A percentile compares a stretch with the other conserved stretches of the same genome.
phyloP scores from a whole-genome alignment of 140 eudicot genomes.

The Senecio squalidus region DNA sequence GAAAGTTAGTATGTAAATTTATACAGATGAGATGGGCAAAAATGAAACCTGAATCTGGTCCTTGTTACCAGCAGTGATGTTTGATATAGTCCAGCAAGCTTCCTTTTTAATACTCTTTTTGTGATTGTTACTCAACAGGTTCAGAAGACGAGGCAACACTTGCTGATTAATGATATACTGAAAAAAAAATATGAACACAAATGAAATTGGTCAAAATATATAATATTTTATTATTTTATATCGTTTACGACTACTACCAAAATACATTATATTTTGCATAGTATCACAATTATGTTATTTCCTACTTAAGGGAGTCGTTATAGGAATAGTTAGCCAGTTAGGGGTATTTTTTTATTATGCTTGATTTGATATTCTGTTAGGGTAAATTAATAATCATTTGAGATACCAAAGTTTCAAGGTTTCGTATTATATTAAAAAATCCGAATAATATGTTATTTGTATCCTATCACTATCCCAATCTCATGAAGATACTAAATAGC shows the following conservation, averaged over 20 bases:
- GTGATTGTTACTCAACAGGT: slow-evolving; percentile 1
- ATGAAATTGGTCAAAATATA: neutral
- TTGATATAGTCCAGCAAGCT: slow-evolving; percentile 36
- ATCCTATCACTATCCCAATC: neutral
- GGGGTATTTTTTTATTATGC: no score
- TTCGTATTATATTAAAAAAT: no score
- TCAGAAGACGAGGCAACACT: slow-evolving; percentile 13
- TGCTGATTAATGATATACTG: slow-evolving; percentile 7
- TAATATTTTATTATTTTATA: neutral
- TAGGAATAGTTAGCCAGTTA: no score
- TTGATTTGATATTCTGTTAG: no score
- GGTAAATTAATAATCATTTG: no score
- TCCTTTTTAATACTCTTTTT: slow-evolving; percentile 11
- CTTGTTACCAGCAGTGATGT: slow-evolving; percentile 68
- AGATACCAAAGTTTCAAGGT: no score
- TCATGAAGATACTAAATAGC: neutral
- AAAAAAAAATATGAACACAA: neutral
- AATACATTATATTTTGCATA: no score
- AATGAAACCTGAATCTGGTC: slow-evolving; percentile 60
- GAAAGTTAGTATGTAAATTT: neutral
- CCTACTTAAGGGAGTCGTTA: no score
- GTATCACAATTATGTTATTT: no score
- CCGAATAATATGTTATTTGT: neutral
- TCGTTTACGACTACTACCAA: no score
- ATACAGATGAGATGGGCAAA: neutral